phyloP scores from a whole-genome alignment of 768 basidiomycete species.

The Leccinum boreale region DNA sequence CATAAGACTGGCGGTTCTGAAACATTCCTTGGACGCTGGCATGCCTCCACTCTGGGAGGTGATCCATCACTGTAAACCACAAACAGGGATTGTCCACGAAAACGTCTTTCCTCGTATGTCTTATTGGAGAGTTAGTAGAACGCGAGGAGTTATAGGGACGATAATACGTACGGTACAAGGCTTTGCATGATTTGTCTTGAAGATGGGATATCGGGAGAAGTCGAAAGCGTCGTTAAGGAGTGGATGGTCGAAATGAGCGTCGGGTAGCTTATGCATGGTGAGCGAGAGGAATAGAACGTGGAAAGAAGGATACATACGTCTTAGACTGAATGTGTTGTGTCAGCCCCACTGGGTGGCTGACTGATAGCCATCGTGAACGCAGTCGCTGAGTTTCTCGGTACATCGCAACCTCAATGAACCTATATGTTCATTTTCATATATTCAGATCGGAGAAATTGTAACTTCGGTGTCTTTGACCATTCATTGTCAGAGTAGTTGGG shows the following conservation, averaged over 20 bases:
- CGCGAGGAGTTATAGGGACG: background rate
- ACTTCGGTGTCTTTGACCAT: background rate
- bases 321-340: background rate
- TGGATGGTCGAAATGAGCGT: background rate
- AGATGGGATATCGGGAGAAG: slow-evolving; percentile 10
- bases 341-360: slow-evolving; percentile 18
- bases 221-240: slow-evolving; percentile 9
- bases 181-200: background rate
- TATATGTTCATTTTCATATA: background rate
- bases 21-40: slow-evolving; percentile 13
- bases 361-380: background rate
- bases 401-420: background rate
- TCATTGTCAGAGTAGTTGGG: background rate
- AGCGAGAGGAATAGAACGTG: background rate
- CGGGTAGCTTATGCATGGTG: background rate
- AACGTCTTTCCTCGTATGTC: background rate
- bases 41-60: background rate
- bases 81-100: slow-evolving; percentile 4
- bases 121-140: background rate
- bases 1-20: slow-evolving; percentile 24
- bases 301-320: background rate
- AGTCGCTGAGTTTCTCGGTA: background rate
- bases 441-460: background rate
- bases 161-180: slow-evolving; percentile 6
- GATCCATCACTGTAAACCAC: background rate